Evolutionary conservation across 2,329 filamentous ascomycete genomes (phyloP), one percentile per base, ranked within the genome.

Genomic region (Neonectria faginata): DNA sequence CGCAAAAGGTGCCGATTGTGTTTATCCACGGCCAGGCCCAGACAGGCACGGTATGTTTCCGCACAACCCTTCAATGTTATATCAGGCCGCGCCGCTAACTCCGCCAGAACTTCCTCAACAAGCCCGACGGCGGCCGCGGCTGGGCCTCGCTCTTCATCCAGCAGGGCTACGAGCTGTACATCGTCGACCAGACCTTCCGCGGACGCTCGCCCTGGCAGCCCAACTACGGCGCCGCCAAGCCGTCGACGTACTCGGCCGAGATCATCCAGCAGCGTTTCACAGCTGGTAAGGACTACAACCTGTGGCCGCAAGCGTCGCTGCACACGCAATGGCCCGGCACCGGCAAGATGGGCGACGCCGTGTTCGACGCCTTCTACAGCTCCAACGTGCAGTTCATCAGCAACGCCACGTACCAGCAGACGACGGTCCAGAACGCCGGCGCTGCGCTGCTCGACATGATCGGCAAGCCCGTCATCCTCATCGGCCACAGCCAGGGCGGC

Each of bases 401-500:
- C 33, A 73, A 72, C 18, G 63, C 67, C 1, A 67, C 50, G 0
- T 68, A 67, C 51, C 70, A 72, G 3, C 70, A 72, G 8, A 57
- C 56, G 3, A 42, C 67, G 0, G 64, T 72, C 3, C 70, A 72
- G 14, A 60, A 58, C 2, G 70, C 70, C 0, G 80, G 83, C 3
- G 77, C 79, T 3, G 79, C 77, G 1, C 76, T 84, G 2, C 71
- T 84, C 5, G 81, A 83, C 64, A 77, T 67, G 61, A 82, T 84
- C 62, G 81, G 77, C 48, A 77, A 70, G 57, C 81, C 80, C 0
- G 75, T 67, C n/a, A 66, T 83, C 25, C 64, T 83, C 20, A 42
- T 82, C 18, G 81, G 78, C 22, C 84, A 86, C 68, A 84, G 81
- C 18, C 80, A 84, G 65, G 84, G 82, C 2, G 82, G 81, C 3